phyloP scores from a whole-genome alignment of 176 grass and related monocot species.

The Oryza meridionalis region DNA sequence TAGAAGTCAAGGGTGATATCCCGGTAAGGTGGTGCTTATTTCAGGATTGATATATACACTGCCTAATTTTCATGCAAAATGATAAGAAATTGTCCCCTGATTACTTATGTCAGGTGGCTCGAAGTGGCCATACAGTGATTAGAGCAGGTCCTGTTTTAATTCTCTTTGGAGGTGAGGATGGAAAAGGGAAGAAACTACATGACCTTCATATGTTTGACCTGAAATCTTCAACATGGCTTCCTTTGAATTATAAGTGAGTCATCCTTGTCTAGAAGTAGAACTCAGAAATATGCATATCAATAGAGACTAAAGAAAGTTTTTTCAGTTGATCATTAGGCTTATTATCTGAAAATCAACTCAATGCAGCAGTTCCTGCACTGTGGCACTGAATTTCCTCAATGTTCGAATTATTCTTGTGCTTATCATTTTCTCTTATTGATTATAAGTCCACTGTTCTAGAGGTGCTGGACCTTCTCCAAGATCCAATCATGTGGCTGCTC shows the following conservation, averaged over 20 bases:
- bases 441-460: slow-evolving; percentile 55
- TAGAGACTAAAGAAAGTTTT: slow-evolving; percentile 29
- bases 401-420: slow-evolving; percentile 16
- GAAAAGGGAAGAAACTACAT: slow-evolving; percentile 91
- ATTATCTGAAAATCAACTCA: slow-evolving; percentile 11
- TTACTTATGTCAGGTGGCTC: slow-evolving; percentile 66
- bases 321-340: neutral
- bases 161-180: slow-evolving; percentile 90
- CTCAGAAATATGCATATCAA: slow-evolving; percentile 14
- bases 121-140: slow-evolving; percentile 88
- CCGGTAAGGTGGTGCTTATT: slow-evolving; percentile 57
- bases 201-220: slow-evolving; percentile 99
- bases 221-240: slow-evolving; percentile 96
- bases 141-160: slow-evolving; percentile 88
- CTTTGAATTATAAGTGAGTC: slow-evolving; percentile 94
- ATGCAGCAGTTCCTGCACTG: neutral
- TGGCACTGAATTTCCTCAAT: slow-evolving; percentile 7
- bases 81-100: neutral
- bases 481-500: slow-evolving; percentile 82
- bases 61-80: slow-evolving; percentile 21
- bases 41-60: slow-evolving; percentile 21
- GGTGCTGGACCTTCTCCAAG: slow-evolving; percentile 91
- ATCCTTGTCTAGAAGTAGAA: slow-evolving; percentile 21
- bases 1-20: slow-evolving; percentile 91
- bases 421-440: slow-evolving; percentile 34